Conservation (phyloP, 202 grass and related monocot species). For the Schoenoplectus tabernaemontani region DNA sequence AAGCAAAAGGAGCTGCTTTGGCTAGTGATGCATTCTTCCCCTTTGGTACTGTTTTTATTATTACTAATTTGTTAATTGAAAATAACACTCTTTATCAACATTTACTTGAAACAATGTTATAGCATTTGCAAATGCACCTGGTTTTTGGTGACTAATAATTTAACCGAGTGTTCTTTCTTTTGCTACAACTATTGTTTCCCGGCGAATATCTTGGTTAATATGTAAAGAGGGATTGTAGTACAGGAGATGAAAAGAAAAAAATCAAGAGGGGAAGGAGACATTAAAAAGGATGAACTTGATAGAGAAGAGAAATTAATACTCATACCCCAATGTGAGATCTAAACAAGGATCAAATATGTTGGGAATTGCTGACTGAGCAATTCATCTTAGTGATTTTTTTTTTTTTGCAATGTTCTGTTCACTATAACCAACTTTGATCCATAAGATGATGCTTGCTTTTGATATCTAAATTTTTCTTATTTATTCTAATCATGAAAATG, state of each 20-base stretch:
- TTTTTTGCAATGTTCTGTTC: background rate
- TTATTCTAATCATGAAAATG: background rate
- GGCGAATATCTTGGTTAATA: too few relatives aligned
- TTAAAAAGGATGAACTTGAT: background rate
- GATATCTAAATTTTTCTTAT: background rate
- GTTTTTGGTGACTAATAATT: background rate
- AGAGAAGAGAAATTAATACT: too few relatives aligned
- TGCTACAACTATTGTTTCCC: too few relatives aligned
- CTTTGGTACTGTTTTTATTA: constrained; percentile 42
- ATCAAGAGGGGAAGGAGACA: background rate
- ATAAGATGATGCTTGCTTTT: background rate
- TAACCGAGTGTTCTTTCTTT: background rate
- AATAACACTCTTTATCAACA: background rate
- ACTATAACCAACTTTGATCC: background rate
- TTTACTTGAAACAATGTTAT: background rate
- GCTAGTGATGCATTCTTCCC: constrained; percentile 99
- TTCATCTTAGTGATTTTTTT: background rate
- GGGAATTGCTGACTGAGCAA: background rate
- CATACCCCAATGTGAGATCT: too few relatives aligned
- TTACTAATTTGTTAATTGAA: background rate
- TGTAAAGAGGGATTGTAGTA: background rate
- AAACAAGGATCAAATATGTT: background rate
- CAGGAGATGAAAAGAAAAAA: too few relatives aligned
- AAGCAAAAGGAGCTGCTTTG: constrained; percentile 68
- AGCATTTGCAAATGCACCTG: background rate